phyloP scores from a whole-genome alignment of 2,329 filamentous ascomycete species.

The Aspergillus quadrilineatus region DNA sequence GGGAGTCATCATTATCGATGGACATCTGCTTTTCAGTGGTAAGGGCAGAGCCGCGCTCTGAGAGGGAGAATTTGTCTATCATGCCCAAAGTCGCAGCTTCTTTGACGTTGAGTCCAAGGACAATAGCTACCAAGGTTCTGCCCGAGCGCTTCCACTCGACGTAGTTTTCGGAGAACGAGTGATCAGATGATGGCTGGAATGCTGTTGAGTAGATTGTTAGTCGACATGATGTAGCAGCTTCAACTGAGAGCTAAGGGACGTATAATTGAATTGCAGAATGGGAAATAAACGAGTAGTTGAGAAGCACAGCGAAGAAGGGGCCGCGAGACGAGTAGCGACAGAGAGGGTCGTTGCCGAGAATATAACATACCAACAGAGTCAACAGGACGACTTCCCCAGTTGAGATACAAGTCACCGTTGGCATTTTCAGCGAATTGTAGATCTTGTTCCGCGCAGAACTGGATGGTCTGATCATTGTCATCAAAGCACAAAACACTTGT shows the following conservation, averaged over 20 bases:
- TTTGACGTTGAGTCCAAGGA: constrained; percentile 55
- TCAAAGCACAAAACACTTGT: constrained; percentile 57
- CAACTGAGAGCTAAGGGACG: not conserved
- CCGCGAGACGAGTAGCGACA: constrained; percentile 16
- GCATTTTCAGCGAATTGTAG: constrained; percentile 50
- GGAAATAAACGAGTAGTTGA: not conserved
- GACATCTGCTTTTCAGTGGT: constrained; percentile 27
- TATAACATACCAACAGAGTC: constrained; percentile 49
- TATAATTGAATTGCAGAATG: not conserved
- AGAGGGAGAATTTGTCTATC: constrained; percentile 46
- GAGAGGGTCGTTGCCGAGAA: constrained; percentile 17
- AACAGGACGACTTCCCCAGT: constrained; percentile 48
- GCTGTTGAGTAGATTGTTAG: constrained; percentile 30
- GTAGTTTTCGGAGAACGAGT: constrained; percentile 53
- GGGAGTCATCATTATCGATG: constrained; percentile 33
- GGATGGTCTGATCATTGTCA: constrained; percentile 51
- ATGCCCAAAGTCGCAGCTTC: constrained; percentile 52
- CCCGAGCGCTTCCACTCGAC: constrained; percentile 61
- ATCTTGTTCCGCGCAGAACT: constrained; percentile 56
- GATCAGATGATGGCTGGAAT: constrained; percentile 48
- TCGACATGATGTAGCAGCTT: constrained; percentile 14
- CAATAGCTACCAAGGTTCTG: constrained; percentile 56
- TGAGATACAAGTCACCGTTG: constrained; percentile 51
- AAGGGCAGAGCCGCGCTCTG: constrained; percentile 23
- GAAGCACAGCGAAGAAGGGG: not conserved